Conservation (phyloP, 1,284 basidiomycete species). For the Phylloboletellus chloephorus region DNA sequence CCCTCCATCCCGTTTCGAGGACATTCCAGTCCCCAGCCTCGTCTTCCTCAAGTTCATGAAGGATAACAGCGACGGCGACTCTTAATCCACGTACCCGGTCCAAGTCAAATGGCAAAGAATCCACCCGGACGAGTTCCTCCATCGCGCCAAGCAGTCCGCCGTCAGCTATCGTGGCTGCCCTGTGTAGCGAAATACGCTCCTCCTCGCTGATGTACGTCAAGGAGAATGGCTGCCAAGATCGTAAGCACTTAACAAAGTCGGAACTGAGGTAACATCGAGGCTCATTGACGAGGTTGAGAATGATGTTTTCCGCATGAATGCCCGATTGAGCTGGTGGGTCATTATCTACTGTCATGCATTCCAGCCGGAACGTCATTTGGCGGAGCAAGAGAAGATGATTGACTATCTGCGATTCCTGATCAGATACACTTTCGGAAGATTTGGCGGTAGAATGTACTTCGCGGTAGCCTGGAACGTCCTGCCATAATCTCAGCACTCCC, state of each 20-base stretch:
- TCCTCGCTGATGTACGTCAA: constrained; percentile 56
- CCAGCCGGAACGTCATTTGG: constrained; percentile 25
- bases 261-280: constrained; percentile 56
- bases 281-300: constrained; percentile 53
- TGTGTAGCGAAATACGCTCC: constrained; percentile 51
- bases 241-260: constrained; percentile 52
- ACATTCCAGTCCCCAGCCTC: constrained; percentile 49
- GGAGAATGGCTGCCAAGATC: constrained; percentile 40
- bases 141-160: constrained; percentile 60
- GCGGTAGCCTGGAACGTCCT: constrained; percentile 38
- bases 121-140: constrained; percentile 44
- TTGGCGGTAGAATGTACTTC: constrained; percentile 47
- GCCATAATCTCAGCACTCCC: constrained; percentile 64
- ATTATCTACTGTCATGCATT: constrained; percentile 40
- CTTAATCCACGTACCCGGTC: constrained; percentile 53
- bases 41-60: constrained; percentile 44
- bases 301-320: constrained; percentile 61
- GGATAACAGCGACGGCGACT: constrained; percentile 54
- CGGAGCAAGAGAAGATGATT: constrained; percentile 27
- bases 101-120: constrained; percentile 35
- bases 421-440: constrained; percentile 17
- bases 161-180: constrained; percentile 57
- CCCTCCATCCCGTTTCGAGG: constrained; percentile 53
- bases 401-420: constrained; percentile 17
- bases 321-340: constrained; percentile 57